Percentiles rank a stretch among this genome's conserved stretches.
phyloP scores from a whole-genome alignment of 805 yeast genomes.

The Ogataea ramenticola region DNA sequence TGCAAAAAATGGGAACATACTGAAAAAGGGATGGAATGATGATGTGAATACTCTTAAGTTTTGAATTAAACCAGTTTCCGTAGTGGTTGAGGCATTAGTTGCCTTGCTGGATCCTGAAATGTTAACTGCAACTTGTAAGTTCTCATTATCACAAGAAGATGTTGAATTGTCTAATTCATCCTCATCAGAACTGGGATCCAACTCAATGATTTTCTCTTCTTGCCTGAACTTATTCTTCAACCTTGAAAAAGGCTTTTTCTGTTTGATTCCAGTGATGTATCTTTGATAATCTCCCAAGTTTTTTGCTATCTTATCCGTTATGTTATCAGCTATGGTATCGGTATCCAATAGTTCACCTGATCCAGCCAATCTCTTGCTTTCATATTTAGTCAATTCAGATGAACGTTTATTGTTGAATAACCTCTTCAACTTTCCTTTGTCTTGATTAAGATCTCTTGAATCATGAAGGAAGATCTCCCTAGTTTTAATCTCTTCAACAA shows the following conservation, averaged over 20 bases:
- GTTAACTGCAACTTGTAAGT: not conserved
- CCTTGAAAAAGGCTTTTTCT: not conserved
- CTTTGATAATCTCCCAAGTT: not conserved
- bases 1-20: not conserved
- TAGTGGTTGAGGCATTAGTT: not conserved
- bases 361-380: not conserved
- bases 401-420: not conserved
- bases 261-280: not conserved
- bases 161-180: not conserved
- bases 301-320: not conserved
- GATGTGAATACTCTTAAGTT: not conserved
- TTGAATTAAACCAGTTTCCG: not conserved
- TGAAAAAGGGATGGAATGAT: not conserved
- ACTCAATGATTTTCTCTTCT: not conserved
- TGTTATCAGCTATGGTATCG: not conserved
- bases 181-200: not conserved
- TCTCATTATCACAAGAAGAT: not conserved
- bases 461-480: slow-evolving; percentile 1
- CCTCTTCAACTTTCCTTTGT: not conserved
- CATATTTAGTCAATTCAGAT: not conserved
- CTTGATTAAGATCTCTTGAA: not conserved
- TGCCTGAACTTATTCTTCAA: not conserved
- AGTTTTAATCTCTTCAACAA: not conserved
- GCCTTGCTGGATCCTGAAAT: not conserved
- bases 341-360: not conserved